Conservation (phyloP, 2,329 filamentous ascomycete species). For the Trichophyton simii region DNA sequence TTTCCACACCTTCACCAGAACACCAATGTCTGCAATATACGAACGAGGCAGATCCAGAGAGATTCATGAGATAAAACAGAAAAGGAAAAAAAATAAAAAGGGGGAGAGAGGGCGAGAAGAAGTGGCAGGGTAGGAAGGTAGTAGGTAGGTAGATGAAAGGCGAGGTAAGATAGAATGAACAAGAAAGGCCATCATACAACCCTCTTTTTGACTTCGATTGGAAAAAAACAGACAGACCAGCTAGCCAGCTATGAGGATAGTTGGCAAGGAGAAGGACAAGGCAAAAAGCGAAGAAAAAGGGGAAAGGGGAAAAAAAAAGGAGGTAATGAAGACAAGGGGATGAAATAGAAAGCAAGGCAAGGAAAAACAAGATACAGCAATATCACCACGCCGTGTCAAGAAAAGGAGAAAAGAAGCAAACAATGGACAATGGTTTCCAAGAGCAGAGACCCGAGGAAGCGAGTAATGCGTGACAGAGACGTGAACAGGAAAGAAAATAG, state of each 20-base stretch:
- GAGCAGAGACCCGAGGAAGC: slow-evolving; percentile 15
- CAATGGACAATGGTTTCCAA: slow-evolving; percentile 20
- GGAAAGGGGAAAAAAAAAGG: background rate
- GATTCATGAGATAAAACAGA: slow-evolving; percentile 12
- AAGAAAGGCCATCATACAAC: slow-evolving; percentile 15
- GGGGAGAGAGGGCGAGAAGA: background rate
- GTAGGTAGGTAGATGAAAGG: no score
- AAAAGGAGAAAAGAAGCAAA: background rate
- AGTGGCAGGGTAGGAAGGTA: no score
- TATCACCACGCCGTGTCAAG: slow-evolving; percentile 17
- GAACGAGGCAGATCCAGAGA: slow-evolving; percentile 8
- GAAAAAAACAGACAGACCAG: background rate
- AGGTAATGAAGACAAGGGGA: slow-evolving; percentile 8
- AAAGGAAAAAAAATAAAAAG: slow-evolving; percentile 16
- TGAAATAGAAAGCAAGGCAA: slow-evolving; percentile 2
- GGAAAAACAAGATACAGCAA: slow-evolving; percentile 10
- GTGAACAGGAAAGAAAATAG: background rate
- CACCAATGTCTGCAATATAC: slow-evolving; percentile 8
- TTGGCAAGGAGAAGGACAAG: background rate
- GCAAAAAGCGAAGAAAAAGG: background rate
- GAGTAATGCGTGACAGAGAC: slow-evolving; percentile 5
- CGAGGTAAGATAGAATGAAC: slow-evolving; percentile 20
- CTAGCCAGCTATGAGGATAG: slow-evolving; percentile 1
- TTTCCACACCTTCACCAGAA: slow-evolving; percentile 10
- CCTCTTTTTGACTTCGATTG: slow-evolving; percentile 9